Percentiles rank a stretch among this genome's conserved stretches.
Conservation (phyloP, 169 alveolate genomes). For the Plasmodium yoelii region DNA sequence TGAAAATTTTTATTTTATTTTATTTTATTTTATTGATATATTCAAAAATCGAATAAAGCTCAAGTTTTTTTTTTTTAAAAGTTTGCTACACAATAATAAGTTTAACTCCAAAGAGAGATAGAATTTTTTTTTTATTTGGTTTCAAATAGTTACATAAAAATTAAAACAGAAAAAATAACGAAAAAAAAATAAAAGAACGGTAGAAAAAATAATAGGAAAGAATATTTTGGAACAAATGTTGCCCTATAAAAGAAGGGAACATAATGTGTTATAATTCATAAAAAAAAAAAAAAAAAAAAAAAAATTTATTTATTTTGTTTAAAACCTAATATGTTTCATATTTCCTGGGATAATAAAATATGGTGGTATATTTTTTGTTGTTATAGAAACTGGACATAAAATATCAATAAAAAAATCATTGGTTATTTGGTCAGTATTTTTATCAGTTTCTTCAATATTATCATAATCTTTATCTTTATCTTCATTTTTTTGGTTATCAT, state of each 20-base stretch:
- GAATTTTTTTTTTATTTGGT: too few relatives aligned
- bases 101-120: too few relatives aligned
- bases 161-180: too few relatives aligned
- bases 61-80: too few relatives aligned
- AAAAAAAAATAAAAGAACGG: too few relatives aligned
- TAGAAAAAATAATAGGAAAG: too few relatives aligned
- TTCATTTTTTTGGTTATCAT: neutral
- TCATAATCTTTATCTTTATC: neutral
- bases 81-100: too few relatives aligned
- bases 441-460: conserved; percentile 11
- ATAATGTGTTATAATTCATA: neutral
- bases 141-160: too few relatives aligned
- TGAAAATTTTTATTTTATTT: too few relatives aligned
- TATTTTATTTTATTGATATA: too few relatives aligned
- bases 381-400: conserved; percentile 78
- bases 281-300: neutral
- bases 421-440: neutral
- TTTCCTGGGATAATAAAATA: conserved; percentile 82
- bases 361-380: conserved; percentile 82
- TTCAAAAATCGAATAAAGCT: too few relatives aligned
- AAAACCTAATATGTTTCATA: conserved; percentile 74
- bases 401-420: conserved; percentile 68
- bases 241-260: neutral
- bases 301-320: neutral
- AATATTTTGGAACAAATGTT: neutral